Conservation (phyloP, 129 eudicot genomes). For the Lactuca sativa region DNA sequence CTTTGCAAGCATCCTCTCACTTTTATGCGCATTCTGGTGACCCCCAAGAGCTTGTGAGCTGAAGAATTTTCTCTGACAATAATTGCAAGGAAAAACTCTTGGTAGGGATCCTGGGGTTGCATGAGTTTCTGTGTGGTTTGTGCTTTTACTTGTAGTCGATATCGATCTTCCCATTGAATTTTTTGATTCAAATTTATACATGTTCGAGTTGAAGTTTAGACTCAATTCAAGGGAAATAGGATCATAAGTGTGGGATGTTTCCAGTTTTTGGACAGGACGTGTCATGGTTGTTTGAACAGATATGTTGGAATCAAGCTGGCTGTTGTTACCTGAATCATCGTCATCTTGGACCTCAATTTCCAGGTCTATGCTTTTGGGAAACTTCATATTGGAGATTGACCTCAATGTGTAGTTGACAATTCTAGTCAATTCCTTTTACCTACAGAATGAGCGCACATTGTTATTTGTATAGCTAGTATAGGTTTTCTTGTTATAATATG, state of each 20-base stretch:
- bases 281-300: constrained; percentile 22
- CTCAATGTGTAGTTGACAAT: not conserved
- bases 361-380: constrained; percentile 30
- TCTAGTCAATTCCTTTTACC: constrained; percentile 12
- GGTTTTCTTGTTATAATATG: constrained; percentile 1
- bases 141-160: constrained; percentile 35
- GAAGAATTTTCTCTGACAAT: constrained; percentile 47
- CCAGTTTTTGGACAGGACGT: constrained; percentile 2
- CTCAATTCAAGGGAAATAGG: constrained; percentile 45
- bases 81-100: constrained; percentile 54
- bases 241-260: constrained; percentile 4
- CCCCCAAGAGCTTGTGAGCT: constrained; percentile 67
- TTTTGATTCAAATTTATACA: constrained; percentile 22
- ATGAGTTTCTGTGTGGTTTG: constrained; percentile 31
- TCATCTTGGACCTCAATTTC: constrained; percentile 32
- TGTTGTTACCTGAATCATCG: constrained; percentile 35
- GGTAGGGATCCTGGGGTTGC: constrained; percentile 15
- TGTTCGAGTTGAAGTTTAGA: constrained; percentile 34
- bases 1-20: constrained; percentile 51
- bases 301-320: constrained; percentile 49
- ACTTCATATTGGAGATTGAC: constrained; percentile 12
- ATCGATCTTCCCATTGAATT: constrained; percentile 21
- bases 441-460: constrained; percentile 4
- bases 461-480: not conserved
- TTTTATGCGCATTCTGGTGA: constrained; percentile 58